Base-by-base conservation (phyloP, 2,329 filamentous ascomycete genomes). In the Talaromyces marneffei region DNA sequence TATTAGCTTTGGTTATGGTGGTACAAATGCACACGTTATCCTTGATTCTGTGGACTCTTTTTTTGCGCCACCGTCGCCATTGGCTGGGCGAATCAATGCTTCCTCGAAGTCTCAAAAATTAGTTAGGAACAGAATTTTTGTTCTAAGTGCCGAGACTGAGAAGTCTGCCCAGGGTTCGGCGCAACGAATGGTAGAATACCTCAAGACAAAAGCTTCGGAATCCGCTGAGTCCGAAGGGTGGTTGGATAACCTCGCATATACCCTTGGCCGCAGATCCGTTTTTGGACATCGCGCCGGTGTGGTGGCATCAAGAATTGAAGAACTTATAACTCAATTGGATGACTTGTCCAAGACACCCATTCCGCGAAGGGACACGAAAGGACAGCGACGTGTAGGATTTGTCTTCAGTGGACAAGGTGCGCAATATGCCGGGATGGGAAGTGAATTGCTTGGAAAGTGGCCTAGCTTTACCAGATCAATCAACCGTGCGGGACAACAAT, bases 1-100 rank as follows among this genome's bases (percentile, higher is more conserved):
- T 1, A 37, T 42, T 27, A 75, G 12, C 40, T 82, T 82, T 63
- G 79, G 77, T 0, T 73, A 71, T 58, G 74, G 73, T n/a, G 74
- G 74, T 4, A 70, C 73, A 1, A 76, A 76, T 59, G 71, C 69
- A 0, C 72, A 76, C 59, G 62, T 58, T 9, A 63, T 70, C 64
- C 18, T 71, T 39, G 66, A 68, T 29, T 65, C 66, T 14, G 44
- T 65, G 1, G 59, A 23, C 2, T 44, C 40, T 9, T 27, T 31
- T 18, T 50, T 50, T 16, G 46, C 25, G 8, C 29, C 46, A 23
- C 18, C 40, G 12, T 25, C 40, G 14, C 40, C 40, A 25, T 16
- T 50, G 9, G 31, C 25, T 9, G 46, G 46, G 9, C 5, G 25
- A 31, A 31, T 50, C 25, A 50, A 64, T 4, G 16, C 10, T 5